Conservation (phyloP, 208 protist genomes). For the Crithidia expoeki region DNA sequence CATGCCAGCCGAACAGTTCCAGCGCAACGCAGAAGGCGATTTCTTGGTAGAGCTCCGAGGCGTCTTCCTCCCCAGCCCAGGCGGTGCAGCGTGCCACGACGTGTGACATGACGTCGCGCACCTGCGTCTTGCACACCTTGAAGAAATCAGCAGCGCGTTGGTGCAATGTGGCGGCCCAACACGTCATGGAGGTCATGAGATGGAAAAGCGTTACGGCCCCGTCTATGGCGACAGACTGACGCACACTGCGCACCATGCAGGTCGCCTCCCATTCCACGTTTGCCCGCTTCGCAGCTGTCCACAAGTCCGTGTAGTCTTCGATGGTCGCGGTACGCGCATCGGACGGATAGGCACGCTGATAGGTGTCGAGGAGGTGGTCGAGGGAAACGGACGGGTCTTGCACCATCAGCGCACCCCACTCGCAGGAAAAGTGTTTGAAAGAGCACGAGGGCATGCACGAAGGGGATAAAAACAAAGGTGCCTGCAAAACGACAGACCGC, state of each 20-base stretch:
- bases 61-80: neutral
- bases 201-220: conserved; percentile 16
- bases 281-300: conserved; percentile 25
- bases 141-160: conserved; percentile 21
- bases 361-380: conserved; percentile 22
- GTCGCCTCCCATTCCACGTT: conserved; percentile 30
- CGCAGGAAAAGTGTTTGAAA: conserved; percentile 23
- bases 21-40: conserved; percentile 30
- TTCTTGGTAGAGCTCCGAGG: conserved; percentile 12
- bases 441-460: neutral
- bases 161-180: conserved; percentile 21
- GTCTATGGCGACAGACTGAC: conserved; percentile 14
- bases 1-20: conserved; percentile 31
- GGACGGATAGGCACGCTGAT: neutral
- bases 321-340: conserved; percentile 14
- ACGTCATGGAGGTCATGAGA: conserved; percentile 29
- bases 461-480: no score
- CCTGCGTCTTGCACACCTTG: conserved; percentile 17
- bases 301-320: conserved; percentile 35
- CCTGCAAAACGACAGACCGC: no score
- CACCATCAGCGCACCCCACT: conserved; percentile 25
- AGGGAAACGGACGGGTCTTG: conserved; percentile 16
- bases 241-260: conserved; percentile 37
- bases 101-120: conserved; percentile 14
- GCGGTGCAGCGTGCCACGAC: conserved; percentile 24